These are phyloP conservation scores for Dactylellina cionopaga DNA, from an alignment of 2,329 filamentous ascomycete species.

Conservation along the genomic window DNA sequence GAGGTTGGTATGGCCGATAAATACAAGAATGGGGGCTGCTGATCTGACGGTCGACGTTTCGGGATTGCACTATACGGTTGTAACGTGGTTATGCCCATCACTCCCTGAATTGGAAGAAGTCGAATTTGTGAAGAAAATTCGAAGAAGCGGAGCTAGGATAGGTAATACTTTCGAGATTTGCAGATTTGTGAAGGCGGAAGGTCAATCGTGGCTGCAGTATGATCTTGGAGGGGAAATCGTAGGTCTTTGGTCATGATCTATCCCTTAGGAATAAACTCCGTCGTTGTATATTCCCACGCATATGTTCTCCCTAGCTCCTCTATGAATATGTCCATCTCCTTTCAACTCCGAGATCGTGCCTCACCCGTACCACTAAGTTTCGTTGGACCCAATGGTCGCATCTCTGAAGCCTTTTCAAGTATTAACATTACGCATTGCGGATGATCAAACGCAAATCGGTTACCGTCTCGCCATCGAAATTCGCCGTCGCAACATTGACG, in stretches of 20 bases:
- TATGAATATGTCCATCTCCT: no score
- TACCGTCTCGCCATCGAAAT: no score
- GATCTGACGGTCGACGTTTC: neutral
- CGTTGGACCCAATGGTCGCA: no score
- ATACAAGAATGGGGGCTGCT: neutral
- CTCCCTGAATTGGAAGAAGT: slow-evolving; percentile 1
- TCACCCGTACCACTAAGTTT: no score
- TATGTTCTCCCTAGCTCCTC: no score
- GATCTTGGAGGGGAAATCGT: neutral
- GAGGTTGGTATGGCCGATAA: neutral
- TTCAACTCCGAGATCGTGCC: no score
- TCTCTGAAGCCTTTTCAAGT: no score
- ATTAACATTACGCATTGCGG: no score
- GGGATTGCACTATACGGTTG: neutral
- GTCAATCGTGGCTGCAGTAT: neutral
- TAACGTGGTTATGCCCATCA: no score
- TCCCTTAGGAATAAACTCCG: neutral
- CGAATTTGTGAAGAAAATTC: slow-evolving; percentile 2
- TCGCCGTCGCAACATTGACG: no score
- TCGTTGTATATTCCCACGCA: no score
- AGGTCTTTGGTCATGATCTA: neutral
- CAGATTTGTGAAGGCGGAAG: neutral
- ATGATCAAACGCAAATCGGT: no score
- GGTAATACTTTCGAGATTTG: neutral
- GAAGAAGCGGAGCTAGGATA: neutral